Conservation (phyloP, 768 basidiomycete genomes). For the Rhodotorula paludigena region DNA sequence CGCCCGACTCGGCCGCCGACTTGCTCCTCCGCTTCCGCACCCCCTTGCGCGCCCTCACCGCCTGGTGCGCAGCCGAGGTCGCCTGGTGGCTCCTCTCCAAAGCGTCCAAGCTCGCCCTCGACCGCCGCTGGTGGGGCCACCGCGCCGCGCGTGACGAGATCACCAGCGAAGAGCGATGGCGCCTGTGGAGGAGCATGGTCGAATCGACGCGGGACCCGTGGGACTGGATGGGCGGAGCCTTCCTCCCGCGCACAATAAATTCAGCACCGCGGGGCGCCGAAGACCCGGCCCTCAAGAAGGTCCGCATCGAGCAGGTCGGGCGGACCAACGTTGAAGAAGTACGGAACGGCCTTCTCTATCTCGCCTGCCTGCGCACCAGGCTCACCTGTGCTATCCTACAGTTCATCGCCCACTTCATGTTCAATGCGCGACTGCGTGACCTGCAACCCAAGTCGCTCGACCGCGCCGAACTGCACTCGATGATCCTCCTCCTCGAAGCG, state of each 20-base stretch:
- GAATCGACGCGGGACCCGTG: conserved; percentile 15
- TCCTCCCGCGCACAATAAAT: not conserved
- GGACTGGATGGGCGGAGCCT: conserved; percentile 27
- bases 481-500: conserved; percentile 34
- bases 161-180: conserved; percentile 28
- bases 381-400: not conserved
- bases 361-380: not conserved
- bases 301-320: conserved; percentile 19
- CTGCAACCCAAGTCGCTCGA: conserved; percentile 9
- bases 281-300: conserved; percentile 16
- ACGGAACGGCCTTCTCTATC: not conserved
- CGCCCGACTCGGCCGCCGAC: not conserved
- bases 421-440: not conserved
- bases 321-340: conserved; percentile 36
- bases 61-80: conserved; percentile 10
- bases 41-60: not conserved
- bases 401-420: conserved; percentile 27
- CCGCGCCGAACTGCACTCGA: conserved; percentile 24
- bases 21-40: conserved; percentile 6
- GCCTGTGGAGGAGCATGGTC: conserved; percentile 23
- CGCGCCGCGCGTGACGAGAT: not conserved
- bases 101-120: not conserved
- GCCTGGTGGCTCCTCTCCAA: not conserved
- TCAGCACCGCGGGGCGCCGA: conserved; percentile 10
- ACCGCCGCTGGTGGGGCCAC: conserved; percentile 7